These are phyloP conservation scores for Mycena floridula DNA, from an alignment of 768 basidiomycete species.

Conservation along the genomic window DNA sequence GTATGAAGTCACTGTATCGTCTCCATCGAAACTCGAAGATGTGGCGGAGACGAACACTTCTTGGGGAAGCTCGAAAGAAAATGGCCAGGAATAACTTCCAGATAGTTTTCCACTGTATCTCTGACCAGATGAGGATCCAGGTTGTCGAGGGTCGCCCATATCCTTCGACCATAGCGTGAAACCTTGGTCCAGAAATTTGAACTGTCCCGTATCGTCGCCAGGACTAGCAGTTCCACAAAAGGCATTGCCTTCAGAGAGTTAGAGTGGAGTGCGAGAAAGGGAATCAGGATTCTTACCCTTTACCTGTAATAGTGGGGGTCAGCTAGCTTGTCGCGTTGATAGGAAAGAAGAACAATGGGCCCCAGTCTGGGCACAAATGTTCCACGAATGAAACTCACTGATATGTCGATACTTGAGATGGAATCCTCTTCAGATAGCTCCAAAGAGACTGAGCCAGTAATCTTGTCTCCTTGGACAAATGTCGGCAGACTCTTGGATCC, in stretches of 20 bases:
- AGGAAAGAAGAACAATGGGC: neutral
- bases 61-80: slow-evolving; percentile 33
- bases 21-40: neutral
- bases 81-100: slow-evolving; percentile 31
- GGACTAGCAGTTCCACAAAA: slow-evolving; percentile 23
- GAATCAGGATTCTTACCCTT: too few species aligned
- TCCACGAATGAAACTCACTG: slow-evolving; percentile 22
- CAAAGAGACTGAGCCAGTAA: slow-evolving; percentile 11
- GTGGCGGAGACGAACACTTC: slow-evolving; percentile 17
- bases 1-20: neutral
- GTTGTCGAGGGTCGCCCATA: slow-evolving; percentile 22
- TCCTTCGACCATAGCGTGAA: slow-evolving; percentile 31
- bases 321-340: slow-evolving; percentile 3
- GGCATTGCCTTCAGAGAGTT: too few species aligned
- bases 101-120: slow-evolving; percentile 22
- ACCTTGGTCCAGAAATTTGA: slow-evolving; percentile 27
- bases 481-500: slow-evolving; percentile 17
- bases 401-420: slow-evolving; percentile 30
- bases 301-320: slow-evolving; percentile 18
- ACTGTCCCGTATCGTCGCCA: too few species aligned
- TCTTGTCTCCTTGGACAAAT: slow-evolving; percentile 15
- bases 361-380: too few species aligned
- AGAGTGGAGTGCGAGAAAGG: too few species aligned
- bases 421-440: slow-evolving; percentile 21
- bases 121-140: slow-evolving; percentile 5